Conservation (phyloP, 306 rosid genomes). For the Dryas octopetala region DNA sequence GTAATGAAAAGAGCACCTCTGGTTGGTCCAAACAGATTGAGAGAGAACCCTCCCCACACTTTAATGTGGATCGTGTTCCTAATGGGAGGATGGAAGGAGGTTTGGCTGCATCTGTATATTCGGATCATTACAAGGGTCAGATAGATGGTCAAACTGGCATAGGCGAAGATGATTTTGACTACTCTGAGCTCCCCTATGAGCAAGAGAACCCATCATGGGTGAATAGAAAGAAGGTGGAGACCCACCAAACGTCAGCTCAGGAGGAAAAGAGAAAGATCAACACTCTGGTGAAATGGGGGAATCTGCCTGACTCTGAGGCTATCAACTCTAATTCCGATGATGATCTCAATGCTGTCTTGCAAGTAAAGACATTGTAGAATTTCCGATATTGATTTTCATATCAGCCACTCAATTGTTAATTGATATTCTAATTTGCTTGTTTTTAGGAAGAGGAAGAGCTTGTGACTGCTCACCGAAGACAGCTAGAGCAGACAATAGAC, state of each 20-base stretch:
- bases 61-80: constrained; percentile 49
- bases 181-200: constrained; percentile 45
- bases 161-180: constrained; percentile 48
- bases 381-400: constrained; percentile 6
- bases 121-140: constrained; percentile 52
- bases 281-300: constrained; percentile 41
- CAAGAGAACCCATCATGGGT: constrained; percentile 43
- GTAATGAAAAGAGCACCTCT: constrained; percentile 57
- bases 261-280: constrained; percentile 50
- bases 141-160: constrained; percentile 48
- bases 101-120: constrained; percentile 44
- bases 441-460: constrained; percentile 89
- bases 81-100: constrained; percentile 61
- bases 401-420: constrained; percentile 20
- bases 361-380: constrained; percentile 46
- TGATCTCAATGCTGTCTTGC: constrained; percentile 65
- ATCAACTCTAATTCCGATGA: constrained; percentile 47
- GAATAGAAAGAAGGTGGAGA: constrained; percentile 43
- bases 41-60: constrained; percentile 65
- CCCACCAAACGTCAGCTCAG: constrained; percentile 33
- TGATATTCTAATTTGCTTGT: constrained; percentile 24
- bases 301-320: constrained; percentile 39
- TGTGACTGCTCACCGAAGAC: constrained; percentile 75
- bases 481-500: constrained; percentile 89
- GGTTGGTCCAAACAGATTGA: constrained; percentile 78